Evolutionary conservation across 495 filamentous ascomycete species (phyloP), one percentile per base, ranked within the genome.

Genomic region (Penicillium tannophilum): DNA sequence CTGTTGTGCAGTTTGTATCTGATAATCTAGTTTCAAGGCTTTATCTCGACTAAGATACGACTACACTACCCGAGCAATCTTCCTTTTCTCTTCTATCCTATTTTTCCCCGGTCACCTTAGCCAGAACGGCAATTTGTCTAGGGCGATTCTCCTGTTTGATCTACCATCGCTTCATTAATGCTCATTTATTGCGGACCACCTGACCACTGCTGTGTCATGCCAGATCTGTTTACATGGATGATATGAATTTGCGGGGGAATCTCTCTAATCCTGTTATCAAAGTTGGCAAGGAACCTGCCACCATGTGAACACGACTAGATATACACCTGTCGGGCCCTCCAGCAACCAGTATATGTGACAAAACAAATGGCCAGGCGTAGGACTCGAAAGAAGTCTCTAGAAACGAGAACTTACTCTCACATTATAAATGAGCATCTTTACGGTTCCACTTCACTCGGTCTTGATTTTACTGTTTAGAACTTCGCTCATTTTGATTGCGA

Each of bases 1-100:
- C 74, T 90, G 55, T 66, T 90, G 52, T 89, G 88, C 59, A 86
- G 82, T 43, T 68, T 91, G 63, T 91, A 91, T 68, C 56, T 91
- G 59, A 84, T 90, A 54, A 72, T 90, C 55, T 91, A 36, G 67
- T 65, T 16, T 43, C 26, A 16, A n/a, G 8, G 20, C 20, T 28
- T 28, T 28, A 3, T 28, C 20, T 23, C 20, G 20, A 23, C 20
- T 23, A 23, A 23, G 20, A 23, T 23, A 23, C 20, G 2, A 1
- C 2, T 23, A 23, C 20, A 23, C 20, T 2, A 23, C 20, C 2
- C 20, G 20, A 23, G 2, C 20, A 23, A 23, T 23, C n/a, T n/a
- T n/a, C n/a, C n/a, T n/a, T 23, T 23, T 23, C 20, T 23, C 20
- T 23, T 23, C 20, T 23, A 2, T 1, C 20, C 20, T 23, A 23